Base-by-base conservation (phyloP, 257 asterid species). In the Jacaranda copaia region DNA sequence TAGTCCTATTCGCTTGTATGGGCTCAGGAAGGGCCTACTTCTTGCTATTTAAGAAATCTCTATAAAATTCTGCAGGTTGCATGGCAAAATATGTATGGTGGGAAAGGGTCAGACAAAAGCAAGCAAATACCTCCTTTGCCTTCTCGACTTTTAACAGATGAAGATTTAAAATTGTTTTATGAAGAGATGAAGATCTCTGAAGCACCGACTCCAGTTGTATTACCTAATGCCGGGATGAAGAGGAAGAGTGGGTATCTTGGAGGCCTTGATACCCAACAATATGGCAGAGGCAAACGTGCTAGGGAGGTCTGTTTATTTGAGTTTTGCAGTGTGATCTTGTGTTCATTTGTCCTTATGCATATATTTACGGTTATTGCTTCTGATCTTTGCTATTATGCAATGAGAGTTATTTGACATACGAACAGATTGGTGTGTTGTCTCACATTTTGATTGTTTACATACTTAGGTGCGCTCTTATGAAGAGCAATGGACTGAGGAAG, bases 401-500 rank as follows among this genome's bases (percentile, higher is more conserved):
- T 39, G 67, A 15, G 72, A 73, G 20, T 68, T 40, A 13, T 48
- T 63, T 66, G 70, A 45, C 64, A 40, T 38, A 16, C 36, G 48
- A 43, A 38, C 55, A 19, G 39, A 73, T 19, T 59, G 45, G 49
- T 64, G 25, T 12, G 3, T 25, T 53, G 67, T 72, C 67, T 58
- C 49, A 67, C 73, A 25, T 56, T 85, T 75, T 75, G 64, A 48
- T 76, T 78, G 70, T 76, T 82, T 78, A 48, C 78, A 74, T 70
- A 20, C 59, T 58, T 81, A 96, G 99, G 97, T 96, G 66, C 97
- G 98, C 74, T 89, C 94, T 39, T 96, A 96, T 79, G 98, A 96
- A 90, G 99, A 96, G 89, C 99, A 91, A 84, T 90, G 91, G 95
- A 93, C 98, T 0, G 99, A 96, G 78, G 98, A 93, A 84, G 99